A percentile compares a stretch with the other conserved stretches of the same genome.
phyloP scores from a whole-genome alignment of 257 asterid species.

The Solanum medicagineum region DNA sequence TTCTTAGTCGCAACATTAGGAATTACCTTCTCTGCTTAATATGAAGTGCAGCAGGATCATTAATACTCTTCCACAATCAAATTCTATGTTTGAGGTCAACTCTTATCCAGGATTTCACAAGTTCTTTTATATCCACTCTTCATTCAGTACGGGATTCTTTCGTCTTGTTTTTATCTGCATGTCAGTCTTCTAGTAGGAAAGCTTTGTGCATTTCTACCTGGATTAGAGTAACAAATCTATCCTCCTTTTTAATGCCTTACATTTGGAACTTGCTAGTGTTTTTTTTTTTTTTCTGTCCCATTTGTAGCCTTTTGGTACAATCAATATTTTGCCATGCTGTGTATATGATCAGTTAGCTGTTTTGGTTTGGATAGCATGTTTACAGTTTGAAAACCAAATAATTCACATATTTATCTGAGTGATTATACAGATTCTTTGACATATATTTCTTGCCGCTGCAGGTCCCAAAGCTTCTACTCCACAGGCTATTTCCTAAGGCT shows the following conservation, averaged over 20 bases:
- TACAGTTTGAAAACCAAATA: neutral
- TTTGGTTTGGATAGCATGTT: neutral
- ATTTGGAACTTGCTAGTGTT: neutral
- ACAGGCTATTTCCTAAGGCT: conserved; percentile 79
- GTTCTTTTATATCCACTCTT: neutral
- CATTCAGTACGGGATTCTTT: neutral
- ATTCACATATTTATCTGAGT: neutral
- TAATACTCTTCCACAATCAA: neutral
- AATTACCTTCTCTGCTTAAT: neutral
- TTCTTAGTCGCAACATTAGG: neutral
- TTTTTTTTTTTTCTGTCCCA: neutral
- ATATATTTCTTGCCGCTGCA: conserved; percentile 10
- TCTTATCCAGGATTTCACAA: neutral
- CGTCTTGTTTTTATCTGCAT: neutral
- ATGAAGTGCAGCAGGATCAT: neutral
- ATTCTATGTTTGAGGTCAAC: neutral
- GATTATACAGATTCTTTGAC: neutral
- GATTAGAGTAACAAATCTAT: neutral
- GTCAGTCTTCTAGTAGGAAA: neutral
- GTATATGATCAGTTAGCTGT: neutral
- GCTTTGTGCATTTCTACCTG: neutral
- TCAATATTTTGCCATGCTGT: neutral
- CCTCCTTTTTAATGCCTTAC: neutral
- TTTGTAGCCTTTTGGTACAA: neutral
- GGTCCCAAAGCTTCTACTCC: conserved; percentile 89